Conservation (phyloP, 805 yeast species). For the Yamadazyma akitaensis region DNA sequence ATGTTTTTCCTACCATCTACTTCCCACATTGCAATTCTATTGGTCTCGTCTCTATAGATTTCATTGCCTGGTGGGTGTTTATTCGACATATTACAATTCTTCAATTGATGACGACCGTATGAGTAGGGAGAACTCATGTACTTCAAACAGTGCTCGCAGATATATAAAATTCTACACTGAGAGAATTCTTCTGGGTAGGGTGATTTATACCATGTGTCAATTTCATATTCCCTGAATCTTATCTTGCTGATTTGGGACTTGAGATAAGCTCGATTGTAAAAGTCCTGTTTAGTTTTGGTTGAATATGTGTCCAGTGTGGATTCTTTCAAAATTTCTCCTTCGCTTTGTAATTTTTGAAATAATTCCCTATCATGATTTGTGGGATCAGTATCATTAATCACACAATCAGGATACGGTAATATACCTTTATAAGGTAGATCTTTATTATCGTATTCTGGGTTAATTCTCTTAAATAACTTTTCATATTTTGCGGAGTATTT, state of each 20-base stretch:
- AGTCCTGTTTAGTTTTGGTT: neutral
- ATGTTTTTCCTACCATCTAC: constrained; percentile 81
- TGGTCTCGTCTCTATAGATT: constrained; percentile 33
- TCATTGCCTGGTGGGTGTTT: constrained; percentile 63
- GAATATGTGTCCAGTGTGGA: neutral
- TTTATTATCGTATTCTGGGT: constrained; percentile 14
- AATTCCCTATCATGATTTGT: constrained; percentile 44
- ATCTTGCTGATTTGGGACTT: constrained; percentile 52
- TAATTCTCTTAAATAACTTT: constrained; percentile 3
- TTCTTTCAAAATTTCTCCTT: constrained; percentile 13
- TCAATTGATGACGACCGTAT: constrained; percentile 64
- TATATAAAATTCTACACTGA: constrained; percentile 55
- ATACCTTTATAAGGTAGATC: constrained; percentile 68
- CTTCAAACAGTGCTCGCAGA: constrained; percentile 83
- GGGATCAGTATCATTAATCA: constrained; percentile 62
- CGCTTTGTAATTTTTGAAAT: constrained; percentile 42
- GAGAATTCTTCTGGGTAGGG: constrained; percentile 91
- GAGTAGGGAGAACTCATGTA: constrained; percentile 71
- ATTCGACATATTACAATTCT: constrained; percentile 54
- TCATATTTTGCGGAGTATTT: constrained; percentile 4
- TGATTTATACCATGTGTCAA: constrained; percentile 88
- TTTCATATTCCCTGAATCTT: constrained; percentile 68
- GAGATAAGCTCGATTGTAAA: constrained; percentile 1
- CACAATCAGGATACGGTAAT: constrained; percentile 53
- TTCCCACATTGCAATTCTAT: constrained; percentile 40